Percentiles rank a stretch among this genome's conserved stretches.
Evolutionary conservation across 306 rosid species (phyloP).

Genomic region (Lupinus albus): DNA sequence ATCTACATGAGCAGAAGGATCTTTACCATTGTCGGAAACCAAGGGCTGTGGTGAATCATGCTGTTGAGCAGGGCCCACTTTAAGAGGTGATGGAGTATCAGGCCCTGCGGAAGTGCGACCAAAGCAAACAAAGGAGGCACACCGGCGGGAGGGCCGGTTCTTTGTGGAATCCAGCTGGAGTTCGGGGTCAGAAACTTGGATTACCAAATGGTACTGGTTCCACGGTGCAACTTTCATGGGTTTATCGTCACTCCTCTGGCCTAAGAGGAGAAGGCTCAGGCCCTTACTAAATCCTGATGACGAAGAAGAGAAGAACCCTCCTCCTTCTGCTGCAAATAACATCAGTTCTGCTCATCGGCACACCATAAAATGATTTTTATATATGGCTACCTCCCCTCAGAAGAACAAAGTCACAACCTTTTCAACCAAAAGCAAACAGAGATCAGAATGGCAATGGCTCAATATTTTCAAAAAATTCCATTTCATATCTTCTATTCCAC

Average conservation of each 20-base stretch:
- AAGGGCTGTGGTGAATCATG: constrained; percentile 57
- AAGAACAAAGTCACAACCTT: constrained; percentile 51
- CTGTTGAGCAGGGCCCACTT: constrained; percentile 84
- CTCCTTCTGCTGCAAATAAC: constrained; percentile 98
- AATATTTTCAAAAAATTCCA: constrained; percentile 12
- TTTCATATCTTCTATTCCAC: background rate
- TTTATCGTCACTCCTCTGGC: constrained; percentile 85
- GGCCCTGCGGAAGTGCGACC: constrained; percentile 87
- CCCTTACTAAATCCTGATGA: constrained; percentile 98
- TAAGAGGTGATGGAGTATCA: constrained; percentile 78
- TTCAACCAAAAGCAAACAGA: constrained; percentile 41
- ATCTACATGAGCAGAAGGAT: constrained; percentile 48
- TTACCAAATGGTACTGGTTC: constrained; percentile 98
- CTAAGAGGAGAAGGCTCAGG: constrained; percentile 90
- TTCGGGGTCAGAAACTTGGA: constrained; percentile 82
- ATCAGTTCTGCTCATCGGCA: constrained; percentile 92
- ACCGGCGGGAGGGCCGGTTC: constrained; percentile 75
- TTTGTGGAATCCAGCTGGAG: constrained; percentile 98
- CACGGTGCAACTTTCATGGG: constrained; percentile 99
- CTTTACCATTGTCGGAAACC: constrained; percentile 40
- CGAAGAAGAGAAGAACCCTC: constrained; percentile 98
- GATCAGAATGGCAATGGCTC: constrained; percentile 39
- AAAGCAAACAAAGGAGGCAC: constrained; percentile 95
- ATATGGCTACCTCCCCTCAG: constrained; percentile 46
- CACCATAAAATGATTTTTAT: constrained; percentile 52